phyloP scores from a whole-genome alignment of 2,329 filamentous ascomycete genomes.

The Fusarium austroafricanum region DNA sequence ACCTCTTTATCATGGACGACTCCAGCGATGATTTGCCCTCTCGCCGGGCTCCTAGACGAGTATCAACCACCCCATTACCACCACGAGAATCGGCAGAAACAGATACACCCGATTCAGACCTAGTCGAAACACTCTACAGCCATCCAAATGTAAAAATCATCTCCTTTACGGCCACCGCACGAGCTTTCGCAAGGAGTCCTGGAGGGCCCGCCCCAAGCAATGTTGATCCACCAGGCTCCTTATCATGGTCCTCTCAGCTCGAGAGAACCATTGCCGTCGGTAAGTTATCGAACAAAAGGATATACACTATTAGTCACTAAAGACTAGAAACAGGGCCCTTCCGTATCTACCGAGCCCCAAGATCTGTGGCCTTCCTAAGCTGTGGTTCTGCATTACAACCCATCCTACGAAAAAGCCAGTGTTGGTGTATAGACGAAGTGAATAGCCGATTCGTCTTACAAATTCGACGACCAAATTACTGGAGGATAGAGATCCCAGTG shows the following conservation, averaged over 20 bases:
- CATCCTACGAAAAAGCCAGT: slow-evolving; percentile 89
- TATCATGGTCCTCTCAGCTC: slow-evolving; percentile 79
- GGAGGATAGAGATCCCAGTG: slow-evolving; percentile 86
- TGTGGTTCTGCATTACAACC: slow-evolving; percentile 86
- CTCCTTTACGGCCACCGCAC: slow-evolving; percentile 59
- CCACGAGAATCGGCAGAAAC: slow-evolving; percentile 37
- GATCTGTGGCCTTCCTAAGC: slow-evolving; percentile 88
- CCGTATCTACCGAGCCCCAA: slow-evolving; percentile 86
- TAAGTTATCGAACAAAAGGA: slow-evolving; percentile 52
- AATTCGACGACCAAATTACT: slow-evolving; percentile 85
- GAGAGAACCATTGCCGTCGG: slow-evolving; percentile 85
- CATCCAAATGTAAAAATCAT: slow-evolving; percentile 79
- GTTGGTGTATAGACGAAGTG: slow-evolving; percentile 89
- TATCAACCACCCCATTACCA: slow-evolving; percentile 54
- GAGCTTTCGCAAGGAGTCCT: slow-evolving; percentile 49
- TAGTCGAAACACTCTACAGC: slow-evolving; percentile 78
- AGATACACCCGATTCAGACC: slow-evolving; percentile 38
- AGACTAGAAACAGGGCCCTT: slow-evolving; percentile 69
- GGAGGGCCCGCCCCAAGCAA: slow-evolving; percentile 46
- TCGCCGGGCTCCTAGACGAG: slow-evolving; percentile 50
- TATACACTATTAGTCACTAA: neutral
- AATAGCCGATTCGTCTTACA: slow-evolving; percentile 87
- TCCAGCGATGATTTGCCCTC: slow-evolving; percentile 34
- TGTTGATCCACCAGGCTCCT: slow-evolving; percentile 67
- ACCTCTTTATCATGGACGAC: slow-evolving; percentile 38